Evolutionary conservation across 495 filamentous ascomycete genomes (phyloP), one percentile per base, ranked within the genome.

Genomic region (Penicillium angulare): DNA sequence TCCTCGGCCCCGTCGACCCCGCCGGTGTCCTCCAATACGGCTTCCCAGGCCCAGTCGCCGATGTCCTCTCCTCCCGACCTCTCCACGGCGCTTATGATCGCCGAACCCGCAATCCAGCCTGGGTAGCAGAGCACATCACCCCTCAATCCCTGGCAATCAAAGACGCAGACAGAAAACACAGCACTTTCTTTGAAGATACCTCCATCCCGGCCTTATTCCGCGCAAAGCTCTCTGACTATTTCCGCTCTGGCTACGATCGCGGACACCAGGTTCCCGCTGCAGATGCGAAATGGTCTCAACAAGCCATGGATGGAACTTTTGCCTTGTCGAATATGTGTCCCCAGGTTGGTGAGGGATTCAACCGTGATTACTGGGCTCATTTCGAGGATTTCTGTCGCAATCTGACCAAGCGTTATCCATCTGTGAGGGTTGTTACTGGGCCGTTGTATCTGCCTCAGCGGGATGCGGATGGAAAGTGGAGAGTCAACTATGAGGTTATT

Each of bases 101-200:
- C 8, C 88, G 92, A 49, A 88, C 86, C 44, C 86, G 90, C 58
- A 98, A 97, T 65, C 93, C 93, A 2, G 70, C 85, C 64, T 98
- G 93, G 93, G 93, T 97, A 7, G 91, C 85, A 46, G 93, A 98
- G 73, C 93, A 98, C 77, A 96, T 98, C 70, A 98, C 93, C 0
- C 85, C 90, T n/a, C 78, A 79, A 20, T 97, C 92, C 0, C 80
- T 98, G 5, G 75, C 85, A 3, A 59, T 74, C 18, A 83, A 84
- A 53, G 80, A 87, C 57, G 93, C 82, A 47, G 90, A 98, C 76
- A 84, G 93, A 60, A 86, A 87, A 65, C 79, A 93, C 77, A 88
- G 83, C 61, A 69, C 73, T 42, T 98, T 98, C 69, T 67, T 82
- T 50, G 93, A 98, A 68, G 93, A 98, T 71, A 58, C 67, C 2